These are phyloP conservation scores for Fraxinus dipetala DNA, from an alignment of 305 asterid species.

Conservation along the genomic window DNA sequence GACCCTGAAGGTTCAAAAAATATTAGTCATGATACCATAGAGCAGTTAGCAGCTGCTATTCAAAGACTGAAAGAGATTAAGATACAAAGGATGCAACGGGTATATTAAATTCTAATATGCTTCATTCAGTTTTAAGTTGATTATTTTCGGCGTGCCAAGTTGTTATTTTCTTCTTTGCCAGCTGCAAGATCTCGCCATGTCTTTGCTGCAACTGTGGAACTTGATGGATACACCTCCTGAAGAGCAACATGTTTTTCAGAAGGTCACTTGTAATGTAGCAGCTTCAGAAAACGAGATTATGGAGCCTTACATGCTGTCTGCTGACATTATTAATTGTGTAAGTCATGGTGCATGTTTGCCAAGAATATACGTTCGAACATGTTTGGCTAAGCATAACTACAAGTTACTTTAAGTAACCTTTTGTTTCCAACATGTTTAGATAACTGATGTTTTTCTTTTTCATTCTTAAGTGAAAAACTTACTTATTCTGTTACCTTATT, in stretches of 20 bases:
- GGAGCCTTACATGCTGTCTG: constrained; percentile 80
- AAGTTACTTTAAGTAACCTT: neutral
- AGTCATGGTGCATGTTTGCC: constrained; percentile 27
- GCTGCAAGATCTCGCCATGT: constrained; percentile 92
- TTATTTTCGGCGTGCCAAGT: neutral
- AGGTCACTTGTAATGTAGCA: constrained; percentile 81
- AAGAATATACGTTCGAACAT: neutral
- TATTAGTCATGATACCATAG: constrained; percentile 67
- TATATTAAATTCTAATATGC: constrained; percentile 24
- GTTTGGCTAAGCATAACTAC: neutral
- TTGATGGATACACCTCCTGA: constrained; percentile 96
- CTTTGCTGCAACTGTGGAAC: constrained; percentile 93
- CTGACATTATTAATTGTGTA: constrained; percentile 62
- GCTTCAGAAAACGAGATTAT: constrained; percentile 86
- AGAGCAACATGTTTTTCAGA: constrained; percentile 84
- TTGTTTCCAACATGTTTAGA: neutral
- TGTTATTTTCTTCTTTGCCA: constrained; percentile 21
- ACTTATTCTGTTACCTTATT: neutral
- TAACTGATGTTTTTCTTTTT: neutral
- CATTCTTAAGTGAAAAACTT: neutral
- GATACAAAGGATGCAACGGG: constrained; percentile 82
- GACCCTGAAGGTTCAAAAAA: constrained; percentile 65
- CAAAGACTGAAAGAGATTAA: constrained; percentile 65
- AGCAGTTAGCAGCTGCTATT: constrained; percentile 57
- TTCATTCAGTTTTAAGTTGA: neutral